These are phyloP conservation scores for Endotrypanum monterogeii DNA, from an alignment of 208 protist species.

Conservation along the genomic window DNA sequence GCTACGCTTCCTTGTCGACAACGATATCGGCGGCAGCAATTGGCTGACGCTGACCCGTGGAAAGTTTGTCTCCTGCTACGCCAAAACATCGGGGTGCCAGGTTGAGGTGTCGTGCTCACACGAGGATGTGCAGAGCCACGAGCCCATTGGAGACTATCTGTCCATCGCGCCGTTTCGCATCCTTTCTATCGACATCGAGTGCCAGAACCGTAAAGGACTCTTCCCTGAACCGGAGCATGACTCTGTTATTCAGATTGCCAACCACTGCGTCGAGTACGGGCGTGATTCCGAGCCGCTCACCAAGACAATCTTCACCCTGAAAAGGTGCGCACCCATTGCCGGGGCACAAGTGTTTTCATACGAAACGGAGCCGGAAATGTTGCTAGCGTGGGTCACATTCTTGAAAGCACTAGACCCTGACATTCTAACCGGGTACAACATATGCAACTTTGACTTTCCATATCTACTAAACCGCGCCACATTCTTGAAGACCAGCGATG, in stretches of 20 bases:
- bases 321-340: conserved; percentile 95
- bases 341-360: conserved; percentile 95
- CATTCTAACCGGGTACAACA: conserved; percentile 99
- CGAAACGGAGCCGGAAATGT: conserved; percentile 94
- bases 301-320: conserved; percentile 94
- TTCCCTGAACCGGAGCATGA: conserved; percentile 99
- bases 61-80: conserved; percentile 41
- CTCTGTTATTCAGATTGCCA: conserved; percentile 99
- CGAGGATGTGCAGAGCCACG: conserved; percentile 85
- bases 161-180: conserved; percentile 98
- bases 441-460: conserved; percentile 99
- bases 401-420: conserved; percentile 92
- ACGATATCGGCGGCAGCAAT: conserved; percentile 94
- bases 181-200: conserved; percentile 99
- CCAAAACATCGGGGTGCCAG: conserved; percentile 84
- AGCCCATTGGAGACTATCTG: conserved; percentile 91
- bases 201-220: conserved; percentile 95
- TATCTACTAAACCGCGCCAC: conserved; percentile 98
- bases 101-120: conserved; percentile 93
- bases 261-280: conserved; percentile 94
- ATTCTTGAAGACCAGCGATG: conserved; percentile 83
- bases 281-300: conserved; percentile 61
- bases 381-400: conserved; percentile 91
- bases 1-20: conserved; percentile 99
- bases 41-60: conserved; percentile 92